Evolutionary conservation across 108 stramenopile genomes (phyloP).

Genomic region (Pseudonitzschia delicatissima): DNA sequence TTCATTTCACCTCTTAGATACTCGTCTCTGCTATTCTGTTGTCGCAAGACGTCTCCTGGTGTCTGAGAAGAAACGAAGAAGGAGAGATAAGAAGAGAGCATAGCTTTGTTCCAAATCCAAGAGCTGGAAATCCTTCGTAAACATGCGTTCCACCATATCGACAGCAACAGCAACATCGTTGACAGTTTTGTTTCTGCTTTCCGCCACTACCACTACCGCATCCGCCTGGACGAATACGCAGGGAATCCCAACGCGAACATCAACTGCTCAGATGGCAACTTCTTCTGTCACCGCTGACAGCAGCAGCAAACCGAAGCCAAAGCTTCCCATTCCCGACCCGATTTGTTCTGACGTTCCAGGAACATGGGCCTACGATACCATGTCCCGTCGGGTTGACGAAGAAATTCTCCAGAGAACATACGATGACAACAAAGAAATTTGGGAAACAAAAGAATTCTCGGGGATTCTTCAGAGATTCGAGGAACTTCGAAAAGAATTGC

Average conservation of each 20-base stretch:
- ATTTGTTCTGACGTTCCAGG: constrained; percentile 72
- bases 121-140: too few relatives aligned
- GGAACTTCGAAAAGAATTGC: constrained; percentile 68
- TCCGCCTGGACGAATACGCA: background rate
- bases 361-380: constrained; percentile 96
- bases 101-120: too few relatives aligned
- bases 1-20: too few relatives aligned
- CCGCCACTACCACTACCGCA: background rate
- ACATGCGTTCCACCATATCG: too few relatives aligned
- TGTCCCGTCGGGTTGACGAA: constrained; percentile 87
- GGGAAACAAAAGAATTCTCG: constrained; percentile 44
- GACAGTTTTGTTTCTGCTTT: background rate
- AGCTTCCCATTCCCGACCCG: constrained; percentile 65
- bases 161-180: background rate
- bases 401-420: constrained; percentile 90
- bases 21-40: too few relatives aligned
- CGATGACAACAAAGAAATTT: constrained; percentile 75
- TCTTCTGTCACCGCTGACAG: background rate
- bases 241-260: background rate
- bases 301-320: constrained; percentile 53
- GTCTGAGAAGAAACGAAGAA: too few relatives aligned
- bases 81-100: too few relatives aligned
- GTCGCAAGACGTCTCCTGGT: too few relatives aligned
- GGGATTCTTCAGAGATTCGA: constrained; percentile 54
- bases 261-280: background rate